Conservation (phyloP, 345 rosid genomes). For the Eucalyptus globulus region DNA sequence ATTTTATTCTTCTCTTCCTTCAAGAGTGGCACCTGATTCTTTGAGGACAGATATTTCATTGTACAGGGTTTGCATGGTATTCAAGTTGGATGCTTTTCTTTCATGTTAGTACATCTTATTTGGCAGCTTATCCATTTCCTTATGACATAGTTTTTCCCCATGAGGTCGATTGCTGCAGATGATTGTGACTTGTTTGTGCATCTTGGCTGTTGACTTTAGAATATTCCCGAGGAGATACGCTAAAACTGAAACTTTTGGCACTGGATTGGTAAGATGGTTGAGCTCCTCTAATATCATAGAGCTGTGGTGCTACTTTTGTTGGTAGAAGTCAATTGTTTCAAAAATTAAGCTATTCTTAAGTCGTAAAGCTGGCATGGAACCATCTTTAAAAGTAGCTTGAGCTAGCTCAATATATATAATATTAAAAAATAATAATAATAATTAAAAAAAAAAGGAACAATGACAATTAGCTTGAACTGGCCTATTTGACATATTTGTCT, state of each 20-base stretch:
- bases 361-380: not conserved
- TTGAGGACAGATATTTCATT: slow-evolving; percentile 44
- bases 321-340: not conserved
- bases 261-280: slow-evolving; percentile 56
- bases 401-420: not conserved
- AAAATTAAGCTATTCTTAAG: not conserved
- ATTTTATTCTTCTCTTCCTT: slow-evolving; percentile 15
- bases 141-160: not conserved
- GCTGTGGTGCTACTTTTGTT: not conserved
- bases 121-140: not conserved
- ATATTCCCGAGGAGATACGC: slow-evolving; percentile 83
- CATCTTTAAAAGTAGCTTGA: not conserved
- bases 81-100: not conserved
- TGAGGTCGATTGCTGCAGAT: slow-evolving; percentile 35
- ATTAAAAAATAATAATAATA: no score
- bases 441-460: not conserved
- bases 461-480: not conserved
- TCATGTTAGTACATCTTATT: not conserved
- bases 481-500: not conserved
- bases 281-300: not conserved
- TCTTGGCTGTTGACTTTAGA: slow-evolving; percentile 87
- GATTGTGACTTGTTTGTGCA: slow-evolving; percentile 69
- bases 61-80: slow-evolving; percentile 61
- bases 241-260: slow-evolving; percentile 79
- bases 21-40: slow-evolving; percentile 19